A percentile compares a stretch with the other conserved stretches of the same genome.
phyloP scores from a whole-genome alignment of 2,329 filamentous ascomycete genomes.

The Claviceps spartinae region DNA sequence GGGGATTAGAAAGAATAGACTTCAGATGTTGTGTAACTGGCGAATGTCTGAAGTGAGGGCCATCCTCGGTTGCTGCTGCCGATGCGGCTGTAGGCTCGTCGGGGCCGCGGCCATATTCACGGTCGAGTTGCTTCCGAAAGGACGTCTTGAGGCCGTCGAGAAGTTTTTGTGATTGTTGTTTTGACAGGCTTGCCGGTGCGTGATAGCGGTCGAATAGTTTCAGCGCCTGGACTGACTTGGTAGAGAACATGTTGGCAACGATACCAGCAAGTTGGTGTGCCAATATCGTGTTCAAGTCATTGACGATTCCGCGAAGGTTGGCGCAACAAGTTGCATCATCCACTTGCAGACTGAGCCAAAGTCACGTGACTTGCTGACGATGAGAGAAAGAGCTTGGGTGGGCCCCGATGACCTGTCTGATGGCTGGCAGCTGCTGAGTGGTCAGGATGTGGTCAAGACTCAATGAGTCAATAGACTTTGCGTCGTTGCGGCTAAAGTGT shows the following conservation, averaged over 20 bases:
- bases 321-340: too few relatives aligned
- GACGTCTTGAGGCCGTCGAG: conserved; percentile 42
- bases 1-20: conserved; percentile 42
- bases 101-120: conserved; percentile 36
- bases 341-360: too few relatives aligned
- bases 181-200: conserved; percentile 37
- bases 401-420: too few relatives aligned
- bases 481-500: too few relatives aligned
- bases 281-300: background rate
- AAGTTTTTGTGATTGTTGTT: conserved; percentile 38
- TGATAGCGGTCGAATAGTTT: conserved; percentile 31
- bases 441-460: too few relatives aligned
- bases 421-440: too few relatives aligned
- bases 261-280: background rate
- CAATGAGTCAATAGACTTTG: too few relatives aligned
- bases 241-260: conserved; percentile 21
- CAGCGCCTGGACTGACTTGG: conserved; percentile 23
- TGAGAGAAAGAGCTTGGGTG: too few relatives aligned
- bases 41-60: conserved; percentile 21
- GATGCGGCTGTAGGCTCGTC: conserved; percentile 14
- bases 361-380: too few relatives aligned
- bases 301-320: too few relatives aligned
- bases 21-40: conserved; percentile 34
- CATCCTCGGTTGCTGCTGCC: conserved; percentile 9
- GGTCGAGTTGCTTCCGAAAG: conserved; percentile 44